Base-by-base conservation (phyloP, 805 yeast genomes). In the Barnettozyma salicaria region DNA sequence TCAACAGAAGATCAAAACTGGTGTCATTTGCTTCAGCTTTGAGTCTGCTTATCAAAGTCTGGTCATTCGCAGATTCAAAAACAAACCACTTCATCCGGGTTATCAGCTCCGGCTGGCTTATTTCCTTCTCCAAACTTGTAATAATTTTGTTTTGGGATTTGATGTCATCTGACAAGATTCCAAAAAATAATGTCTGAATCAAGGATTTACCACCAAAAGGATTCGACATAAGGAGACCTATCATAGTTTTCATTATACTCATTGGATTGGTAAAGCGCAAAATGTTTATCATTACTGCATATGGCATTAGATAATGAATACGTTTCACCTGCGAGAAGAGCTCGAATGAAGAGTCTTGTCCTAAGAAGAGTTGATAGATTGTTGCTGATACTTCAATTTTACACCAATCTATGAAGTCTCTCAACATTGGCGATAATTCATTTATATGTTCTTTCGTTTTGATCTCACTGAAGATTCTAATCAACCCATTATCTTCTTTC, bases 201-300 rank as follows among this genome's bases (percentile, higher is more conserved):
- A 89, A 61, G 0, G 88, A 80, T 34, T 69, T 69, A 11, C 74
- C 71, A 18, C 85, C 83, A 52, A 78, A 70, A 23, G 87, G 83
- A 47, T 78, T 85, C n/a, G 82, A 85, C 64, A 92, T 74, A 47
- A 90, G 76, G 41, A 90, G 56, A 50, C 87, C 96, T 24, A 89
- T 72, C 56, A 90, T 63, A 17, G 80, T 76, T 43, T 88, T 83
- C 64, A 86, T 76, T 19, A 90, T 78, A 28, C 80, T 74, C 61
- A 88, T 76, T 2, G 98, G 97, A 53, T 90, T 90, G 1, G 97
- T 86, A 42, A 81, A 76, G 52, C 78, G 72, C 52, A 92, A 59
- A 17, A 90, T 81, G 16, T 85, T 84, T 29, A 79, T 78, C 58
- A 89, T 74, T 24, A 90, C 55, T 2, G 72, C 63, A 57, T 90